phyloP scores from a whole-genome alignment of 1,139 yeast genomes.

The Pichia norvegensis region DNA sequence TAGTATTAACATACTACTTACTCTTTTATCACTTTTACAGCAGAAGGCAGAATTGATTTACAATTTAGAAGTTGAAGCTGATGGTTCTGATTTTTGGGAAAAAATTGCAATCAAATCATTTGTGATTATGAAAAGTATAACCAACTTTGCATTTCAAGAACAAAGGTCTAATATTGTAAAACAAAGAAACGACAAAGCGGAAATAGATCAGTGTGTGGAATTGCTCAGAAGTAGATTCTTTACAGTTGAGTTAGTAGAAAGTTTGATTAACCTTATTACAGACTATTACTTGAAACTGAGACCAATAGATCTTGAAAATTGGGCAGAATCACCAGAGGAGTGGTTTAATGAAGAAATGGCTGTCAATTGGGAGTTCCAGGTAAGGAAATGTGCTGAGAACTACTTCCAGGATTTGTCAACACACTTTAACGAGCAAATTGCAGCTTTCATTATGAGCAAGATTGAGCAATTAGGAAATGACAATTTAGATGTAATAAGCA shows the following conservation, averaged over 20 bases:
- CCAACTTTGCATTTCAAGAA: constrained; percentile 54
- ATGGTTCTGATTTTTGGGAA: constrained; percentile 62
- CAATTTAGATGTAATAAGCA: constrained; percentile 45
- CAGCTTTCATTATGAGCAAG: constrained; percentile 54
- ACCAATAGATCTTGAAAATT: constrained; percentile 68
- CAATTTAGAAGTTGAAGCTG: constrained; percentile 22
- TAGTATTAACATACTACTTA: constrained; percentile 52
- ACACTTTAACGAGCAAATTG: constrained; percentile 53
- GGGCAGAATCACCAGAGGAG: constrained; percentile 86
- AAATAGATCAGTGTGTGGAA: constrained; percentile 50
- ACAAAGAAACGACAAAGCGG: constrained; percentile 53
- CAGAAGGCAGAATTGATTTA: constrained; percentile 57
- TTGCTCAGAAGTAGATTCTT: constrained; percentile 49
- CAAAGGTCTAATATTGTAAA: constrained; percentile 58
- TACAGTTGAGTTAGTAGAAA: constrained; percentile 45
- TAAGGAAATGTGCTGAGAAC: constrained; percentile 83
- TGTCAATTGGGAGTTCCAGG: constrained; percentile 74
- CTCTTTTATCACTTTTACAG: constrained; percentile 52
- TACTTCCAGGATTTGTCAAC: constrained; percentile 69
- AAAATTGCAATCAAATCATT: constrained; percentile 65
- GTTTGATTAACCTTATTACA: constrained; percentile 59
- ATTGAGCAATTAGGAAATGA: constrained; percentile 45
- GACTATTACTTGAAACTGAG: constrained; percentile 65
- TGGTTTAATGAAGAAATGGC: constrained; percentile 80
- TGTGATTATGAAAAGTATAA: constrained; percentile 53